phyloP scores from a whole-genome alignment of 805 yeast genomes.

The Kazachstania africana region DNA sequence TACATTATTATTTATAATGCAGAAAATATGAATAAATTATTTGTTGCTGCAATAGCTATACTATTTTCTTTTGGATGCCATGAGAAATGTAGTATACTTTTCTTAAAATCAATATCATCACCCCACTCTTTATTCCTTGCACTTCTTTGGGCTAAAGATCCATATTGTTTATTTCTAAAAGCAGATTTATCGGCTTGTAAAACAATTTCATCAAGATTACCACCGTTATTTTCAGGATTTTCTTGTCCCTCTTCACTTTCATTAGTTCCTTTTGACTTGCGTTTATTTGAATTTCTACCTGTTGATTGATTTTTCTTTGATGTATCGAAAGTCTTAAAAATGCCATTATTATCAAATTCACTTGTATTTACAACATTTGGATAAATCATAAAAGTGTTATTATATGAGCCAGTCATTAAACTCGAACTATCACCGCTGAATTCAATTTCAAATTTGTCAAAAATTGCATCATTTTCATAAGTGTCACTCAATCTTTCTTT shows the following conservation, averaged over 20 bases:
- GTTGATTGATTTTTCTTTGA: conserved; percentile 3
- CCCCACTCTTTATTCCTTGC: conserved; percentile 35
- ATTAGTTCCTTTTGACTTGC: conserved; percentile 1
- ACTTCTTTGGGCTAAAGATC: conserved; percentile 33
- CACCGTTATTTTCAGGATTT: conserved; percentile 5
- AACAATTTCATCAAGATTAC: conserved; percentile 42
- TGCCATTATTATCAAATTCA: conserved; percentile 8
- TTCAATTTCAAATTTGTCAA: conserved; percentile 95
- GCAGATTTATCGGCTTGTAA: conserved; percentile 98
- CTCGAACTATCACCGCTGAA: conserved; percentile 87
- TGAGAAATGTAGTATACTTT: conserved; percentile 85
- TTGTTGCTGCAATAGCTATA: conserved; percentile 97
- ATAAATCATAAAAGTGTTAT: conserved; percentile 93
- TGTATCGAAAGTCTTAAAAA: conserved; percentile 5
- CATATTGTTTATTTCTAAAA: conserved; percentile 46
- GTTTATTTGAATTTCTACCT: conserved; percentile 1
- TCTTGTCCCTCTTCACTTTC: conserved; percentile 2
- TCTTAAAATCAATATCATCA: conserved; percentile 84
- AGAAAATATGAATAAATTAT: conserved; percentile 78
- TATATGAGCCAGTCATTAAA: conserved; percentile 94
- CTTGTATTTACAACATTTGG: conserved; percentile 56
- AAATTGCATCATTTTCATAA: conserved; percentile 95
- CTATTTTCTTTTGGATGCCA: conserved; percentile 98
- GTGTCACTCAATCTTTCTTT: conserved; percentile 92
- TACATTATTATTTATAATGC: conserved; percentile 35